A percentile compares a stretch with the other conserved stretches of the same genome.
phyloP scores from a whole-genome alignment of 495 filamentous ascomycete species.

The Oidiodendron maius region DNA sequence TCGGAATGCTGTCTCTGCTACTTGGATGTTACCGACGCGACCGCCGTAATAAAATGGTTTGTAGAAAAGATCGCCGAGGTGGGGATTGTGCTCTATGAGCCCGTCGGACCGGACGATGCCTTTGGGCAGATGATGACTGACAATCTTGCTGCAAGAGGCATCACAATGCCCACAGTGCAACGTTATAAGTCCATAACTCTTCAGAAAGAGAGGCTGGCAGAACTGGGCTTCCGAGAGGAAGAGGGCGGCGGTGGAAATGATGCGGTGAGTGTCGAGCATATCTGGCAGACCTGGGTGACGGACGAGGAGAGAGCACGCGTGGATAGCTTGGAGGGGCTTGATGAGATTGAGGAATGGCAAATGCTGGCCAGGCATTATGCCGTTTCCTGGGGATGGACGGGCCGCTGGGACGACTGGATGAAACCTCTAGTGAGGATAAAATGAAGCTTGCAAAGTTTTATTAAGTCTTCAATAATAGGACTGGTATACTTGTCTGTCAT shows the following conservation, averaged over 20 bases:
- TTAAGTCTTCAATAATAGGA: not conserved
- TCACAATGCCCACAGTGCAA: conserved; percentile 76
- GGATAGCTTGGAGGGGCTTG: conserved; percentile 73
- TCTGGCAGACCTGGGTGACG: conserved; percentile 71
- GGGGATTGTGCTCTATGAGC: conserved; percentile 80
- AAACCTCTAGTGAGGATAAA: not conserved
- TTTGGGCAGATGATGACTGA: conserved; percentile 88
- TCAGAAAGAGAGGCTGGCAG: conserved; percentile 58
- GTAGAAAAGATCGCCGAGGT: conserved; percentile 45
- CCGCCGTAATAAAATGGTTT: conserved; percentile 62
- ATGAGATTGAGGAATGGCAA: conserved; percentile 95
- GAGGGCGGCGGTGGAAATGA: conserved; percentile 32
- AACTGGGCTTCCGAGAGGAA: conserved; percentile 47
- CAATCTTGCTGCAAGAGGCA: conserved; percentile 80
- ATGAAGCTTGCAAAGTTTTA: not conserved
- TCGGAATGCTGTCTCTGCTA: conserved; percentile 96
- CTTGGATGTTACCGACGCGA: conserved; percentile 56
- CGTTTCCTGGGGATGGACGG: conserved; percentile 62
- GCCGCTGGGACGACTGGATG: conserved; percentile 12
- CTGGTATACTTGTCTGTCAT: too few relatives aligned
- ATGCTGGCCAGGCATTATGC: conserved; percentile 86
- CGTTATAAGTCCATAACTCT: conserved; percentile 57
- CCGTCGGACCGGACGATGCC: conserved; percentile 71
- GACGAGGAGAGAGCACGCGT: conserved; percentile 76
- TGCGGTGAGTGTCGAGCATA: conserved; percentile 62